Evolutionary conservation across 2,329 filamentous ascomycete genomes (phyloP), one percentile per base, ranked within the genome.

Genomic region (Talaromyces pinophilus): DNA sequence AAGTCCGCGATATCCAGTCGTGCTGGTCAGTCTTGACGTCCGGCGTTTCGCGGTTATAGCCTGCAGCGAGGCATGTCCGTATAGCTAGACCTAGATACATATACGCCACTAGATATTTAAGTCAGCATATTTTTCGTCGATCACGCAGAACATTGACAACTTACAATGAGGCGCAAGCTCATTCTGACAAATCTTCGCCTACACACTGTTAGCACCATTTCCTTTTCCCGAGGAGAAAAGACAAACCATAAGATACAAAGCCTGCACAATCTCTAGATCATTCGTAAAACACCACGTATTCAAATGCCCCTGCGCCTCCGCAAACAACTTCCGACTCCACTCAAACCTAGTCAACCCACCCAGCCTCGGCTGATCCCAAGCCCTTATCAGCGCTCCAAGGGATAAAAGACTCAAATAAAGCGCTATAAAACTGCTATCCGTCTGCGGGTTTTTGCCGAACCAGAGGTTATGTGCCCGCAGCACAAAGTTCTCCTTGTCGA

Each of bases 71-170:
- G 11, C 81, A 80, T 5, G 80, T 83, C 50, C 82, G 78, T 10
- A 83, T 78, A 1, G 82, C 82, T 25, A 82, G 75, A 0, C 82
- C 82, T 10, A 83, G 76, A 63, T 83, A 84, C 72, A 83, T 82
- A 63, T 84, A 84, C 3, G 82, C 79, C 25, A 52, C 48, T 52
- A 6, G 5, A 15, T 5, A 1, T 0, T 35, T 28, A 3, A 11
- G 6, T 52, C 13, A 52, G 48, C 25, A 52, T 5, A 52, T 8
- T 1, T 52, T 22, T 3, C 22, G 4, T 28, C 13, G 17, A 13
- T 2, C 10, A 17, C 13, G 5, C 13, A 5, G 17, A 1, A 28
- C 8, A 17, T 10, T 1, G 5, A 2, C 5, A 11, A 30, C 5
- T 17, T 52, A 52, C 48, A 52, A 13, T 52, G 48, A 52, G 48